A percentile compares a stretch with the other conserved stretches of the same genome.
These are phyloP conservation scores for Meyerozyma sp. DNA, from an alignment of 1,139 yeast genomes.

Conservation along the genomic window DNA sequence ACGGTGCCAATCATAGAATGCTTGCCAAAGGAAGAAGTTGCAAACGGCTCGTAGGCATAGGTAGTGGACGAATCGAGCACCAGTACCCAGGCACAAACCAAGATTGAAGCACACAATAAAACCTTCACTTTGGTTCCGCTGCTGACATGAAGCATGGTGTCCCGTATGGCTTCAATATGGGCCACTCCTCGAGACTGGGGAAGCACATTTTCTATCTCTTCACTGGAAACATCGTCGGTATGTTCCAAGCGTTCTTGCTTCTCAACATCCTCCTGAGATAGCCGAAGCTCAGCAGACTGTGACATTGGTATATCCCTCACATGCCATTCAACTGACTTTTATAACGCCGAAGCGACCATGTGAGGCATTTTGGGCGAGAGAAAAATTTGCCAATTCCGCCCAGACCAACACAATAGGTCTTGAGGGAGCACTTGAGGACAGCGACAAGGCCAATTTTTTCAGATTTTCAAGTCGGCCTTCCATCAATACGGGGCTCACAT, in stretches of 20 bases:
- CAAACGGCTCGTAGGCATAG: slow-evolving; percentile 21
- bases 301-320: neutral
- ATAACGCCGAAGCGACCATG: neutral
- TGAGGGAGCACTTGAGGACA: too few species aligned
- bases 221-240: neutral
- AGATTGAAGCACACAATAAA: slow-evolving; percentile 14
- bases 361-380: too few species aligned
- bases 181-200: slow-evolving; percentile 20
- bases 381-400: too few species aligned
- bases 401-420: too few species aligned
- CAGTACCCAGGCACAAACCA: slow-evolving; percentile 31
- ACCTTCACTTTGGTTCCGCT: slow-evolving; percentile 4
- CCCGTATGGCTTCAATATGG: slow-evolving; percentile 20
- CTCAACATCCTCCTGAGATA: neutral
- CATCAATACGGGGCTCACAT: too few species aligned
- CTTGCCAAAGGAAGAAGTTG: slow-evolving; percentile 25
- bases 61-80: slow-evolving; percentile 34
- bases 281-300: neutral
- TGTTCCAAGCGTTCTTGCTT: neutral
- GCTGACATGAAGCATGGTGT: slow-evolving; percentile 14
- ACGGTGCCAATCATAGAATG: slow-evolving; percentile 31
- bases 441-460: too few species aligned
- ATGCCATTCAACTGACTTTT: neutral
- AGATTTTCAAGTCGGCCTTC: too few species aligned
- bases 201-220: neutral